phyloP scores from a whole-genome alignment of 2,329 filamentous ascomycete genomes.

The Fusarium begoniae region DNA sequence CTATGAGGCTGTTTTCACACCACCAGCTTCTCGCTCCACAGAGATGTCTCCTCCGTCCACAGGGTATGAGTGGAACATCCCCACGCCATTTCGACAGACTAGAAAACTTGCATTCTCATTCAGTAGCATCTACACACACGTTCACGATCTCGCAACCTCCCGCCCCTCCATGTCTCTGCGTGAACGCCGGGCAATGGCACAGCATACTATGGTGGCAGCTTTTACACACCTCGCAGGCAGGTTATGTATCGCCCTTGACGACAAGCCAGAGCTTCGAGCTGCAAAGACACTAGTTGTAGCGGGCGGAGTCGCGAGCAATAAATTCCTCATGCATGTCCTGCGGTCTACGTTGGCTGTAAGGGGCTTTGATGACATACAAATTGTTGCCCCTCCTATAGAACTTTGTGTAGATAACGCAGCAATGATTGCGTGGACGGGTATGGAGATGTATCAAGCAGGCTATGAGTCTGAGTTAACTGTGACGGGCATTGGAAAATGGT shows the following conservation, averaged over 20 bases:
- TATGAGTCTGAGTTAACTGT: conserved; percentile 71
- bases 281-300: conserved; percentile 79
- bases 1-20: conserved; percentile 60
- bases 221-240: conserved; percentile 89
- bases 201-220: conserved; percentile 77
- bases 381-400: conserved; percentile 78
- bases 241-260: conserved; percentile 71
- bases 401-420: conserved; percentile 96
- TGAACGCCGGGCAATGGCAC: conserved; percentile 75
- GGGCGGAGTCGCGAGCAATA: conserved; percentile 90
- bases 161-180: conserved; percentile 56
- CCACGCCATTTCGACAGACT: conserved; percentile 70
- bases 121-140: conserved; percentile 69
- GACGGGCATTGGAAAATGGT: conserved; percentile 74
- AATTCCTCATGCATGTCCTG: conserved; percentile 76
- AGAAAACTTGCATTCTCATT: conserved; percentile 76
- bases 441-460: conserved; percentile 90
- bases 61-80: conserved; percentile 69
- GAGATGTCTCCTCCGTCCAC: conserved; percentile 60
- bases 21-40: conserved; percentile 65
- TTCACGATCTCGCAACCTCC: conserved; percentile 54
- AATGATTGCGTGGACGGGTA: conserved; percentile 95
- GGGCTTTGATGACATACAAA: conserved; percentile 67
- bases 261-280: conserved; percentile 41
- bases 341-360: conserved; percentile 67